Evolutionary conservation across 306 rosid species (phyloP), one percentile per base, ranked within the genome.

Genomic region (Albizia julibrissin): DNA sequence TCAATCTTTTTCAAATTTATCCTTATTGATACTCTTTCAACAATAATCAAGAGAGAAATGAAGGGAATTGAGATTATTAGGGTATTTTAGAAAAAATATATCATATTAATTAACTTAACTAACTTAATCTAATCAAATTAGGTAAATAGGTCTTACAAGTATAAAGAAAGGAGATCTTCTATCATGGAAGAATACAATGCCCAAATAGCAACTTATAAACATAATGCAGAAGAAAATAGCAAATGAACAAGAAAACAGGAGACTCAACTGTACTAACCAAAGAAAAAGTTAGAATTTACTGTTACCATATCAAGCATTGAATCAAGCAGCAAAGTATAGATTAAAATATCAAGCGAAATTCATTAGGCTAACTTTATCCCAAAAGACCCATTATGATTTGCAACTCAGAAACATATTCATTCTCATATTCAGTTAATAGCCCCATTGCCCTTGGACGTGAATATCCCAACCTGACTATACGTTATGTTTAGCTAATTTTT

Each of bases 221-320:
- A 21, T 21, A 21, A 44, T 44, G 44, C 26, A 69, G 46, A 42
- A n/a, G 34, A 24, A 70, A 50, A 54, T 27, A 75, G 12, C 75
- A 64, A 64, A 56, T 31, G 66, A 72, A 81, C 69, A 62, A 50
- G 29, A 52, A 65, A 66, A 49, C 33, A 52, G 52, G n/a, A 76
- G 52, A 61, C 49, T 27, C 58, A 67, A 50, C 72, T 49, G 16
- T 19, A 40, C 71, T 37, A 26, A 67, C 52, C 72, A 42, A 31
- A 21, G 4, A 37, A 37, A 37, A 37, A 27, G 54, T 80, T 69
- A 29, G 18, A 49, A 8, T 47, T 31, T 61, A 24, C 18, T 34
- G 15, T 70, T 34, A 21, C 80, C 21, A 27, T 62, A 10, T 58
- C 31, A 22, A 50, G n/a, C 58, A 18, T 18, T 6, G 58, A 50